Base-by-base conservation (phyloP, 768 basidiomycete genomes). In the Dentipellis sp. region DNA sequence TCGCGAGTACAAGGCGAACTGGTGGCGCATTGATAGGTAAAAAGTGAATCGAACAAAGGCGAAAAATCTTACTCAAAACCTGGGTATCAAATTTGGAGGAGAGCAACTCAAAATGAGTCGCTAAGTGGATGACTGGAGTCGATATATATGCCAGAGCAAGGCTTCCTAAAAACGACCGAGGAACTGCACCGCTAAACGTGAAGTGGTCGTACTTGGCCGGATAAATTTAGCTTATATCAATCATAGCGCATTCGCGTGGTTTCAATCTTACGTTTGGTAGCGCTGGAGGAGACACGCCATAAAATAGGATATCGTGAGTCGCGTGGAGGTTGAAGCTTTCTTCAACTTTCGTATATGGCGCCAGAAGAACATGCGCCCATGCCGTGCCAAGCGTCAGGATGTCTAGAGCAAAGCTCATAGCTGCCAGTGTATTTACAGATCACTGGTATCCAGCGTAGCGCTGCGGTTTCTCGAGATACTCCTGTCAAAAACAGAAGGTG, bases 321-420 rank as follows among this genome's bases (percentile, higher is more conserved):
- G 91, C 94, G 66, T 98, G 97, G 9, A 98, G 78, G 62, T 88
- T 94, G 76, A 97, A 97, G 65, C 88, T 90, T 71, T 99, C 97
- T 69, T 99, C 97, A 29, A 99, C 97, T 72, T 99, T 99, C 3
- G 91, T 89, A 67, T 88, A 92, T 0, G 97, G 95, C 2, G 90
- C 80, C 3, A 91, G 72, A 22, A 88, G 61, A 49, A 94, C 86
- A 60, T 95, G 87, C 1, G 66, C 62, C 78, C 83, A 88, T 53
- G 75, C 74, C 48, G 75, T 73, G 0, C 63, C 64, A 22, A 84
- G 67, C 14, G 88, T 64, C 10, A 82, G 63, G 17, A 72, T 59
- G 63, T 91, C 88, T 16, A 80, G 69, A 4, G 63, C 57, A 9
- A 70, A 56, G 59, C 67, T 70, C 75, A 76, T 75, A 22, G 17